Conservation (phyloP, 2,329 filamentous ascomycete genomes). For the Mycosphaerella arachidis region DNA sequence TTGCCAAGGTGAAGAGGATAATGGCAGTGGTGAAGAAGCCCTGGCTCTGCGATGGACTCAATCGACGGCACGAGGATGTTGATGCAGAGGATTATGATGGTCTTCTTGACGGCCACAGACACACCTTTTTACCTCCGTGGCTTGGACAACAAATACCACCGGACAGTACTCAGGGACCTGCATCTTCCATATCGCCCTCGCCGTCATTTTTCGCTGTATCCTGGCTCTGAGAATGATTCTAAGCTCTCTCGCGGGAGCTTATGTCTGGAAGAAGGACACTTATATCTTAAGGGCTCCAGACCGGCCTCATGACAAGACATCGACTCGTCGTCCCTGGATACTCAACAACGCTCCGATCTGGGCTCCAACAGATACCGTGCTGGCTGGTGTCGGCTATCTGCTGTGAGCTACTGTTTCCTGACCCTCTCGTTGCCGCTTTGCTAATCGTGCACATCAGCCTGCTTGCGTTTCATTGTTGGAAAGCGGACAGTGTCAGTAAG, state of each 20-base stretch:
- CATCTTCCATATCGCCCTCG: conserved; percentile 77
- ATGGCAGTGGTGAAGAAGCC: conserved; percentile 50
- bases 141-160: conserved; percentile 65
- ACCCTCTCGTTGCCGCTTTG: not conserved
- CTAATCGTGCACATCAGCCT: not conserved
- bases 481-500: not conserved
- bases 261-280: not conserved
- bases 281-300: not conserved
- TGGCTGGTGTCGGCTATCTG: conserved; percentile 72
- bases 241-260: not conserved
- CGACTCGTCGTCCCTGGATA: conserved; percentile 64
- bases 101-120: conserved; percentile 58
- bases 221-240: conserved; percentile 19
- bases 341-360: conserved; percentile 70
- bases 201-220: conserved; percentile 58
- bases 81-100: conserved; percentile 45
- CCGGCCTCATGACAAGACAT: conserved; percentile 17
- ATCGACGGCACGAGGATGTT: conserved; percentile 46
- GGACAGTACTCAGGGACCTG: conserved; percentile 79
- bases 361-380: conserved; percentile 62
- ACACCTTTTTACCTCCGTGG: conserved; percentile 60
- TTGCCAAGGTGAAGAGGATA: conserved; percentile 43
- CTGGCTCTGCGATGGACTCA: conserved; percentile 34
- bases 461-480: conserved; percentile 1
- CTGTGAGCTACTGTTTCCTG: conserved; percentile 57